A percentile compares a stretch with the other conserved stretches of the same genome.
Evolutionary conservation across 139 green algal species (phyloP).

Genomic region (Desmodesmus armatus): DNA sequence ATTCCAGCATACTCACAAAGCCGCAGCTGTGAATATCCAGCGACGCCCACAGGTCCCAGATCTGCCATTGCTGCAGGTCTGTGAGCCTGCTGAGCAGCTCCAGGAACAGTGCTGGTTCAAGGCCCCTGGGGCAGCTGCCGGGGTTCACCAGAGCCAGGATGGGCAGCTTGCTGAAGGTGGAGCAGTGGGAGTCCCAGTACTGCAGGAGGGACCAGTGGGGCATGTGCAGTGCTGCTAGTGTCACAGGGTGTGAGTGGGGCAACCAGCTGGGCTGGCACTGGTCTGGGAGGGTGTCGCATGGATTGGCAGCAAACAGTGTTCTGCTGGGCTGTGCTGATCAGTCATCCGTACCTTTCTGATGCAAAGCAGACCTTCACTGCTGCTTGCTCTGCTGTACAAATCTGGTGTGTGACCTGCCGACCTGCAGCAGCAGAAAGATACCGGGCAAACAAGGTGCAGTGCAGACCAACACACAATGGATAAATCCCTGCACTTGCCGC

Average conservation of each 20-base stretch:
- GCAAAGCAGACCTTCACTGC: slow-evolving; percentile 24
- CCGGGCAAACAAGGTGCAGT: too few species aligned
- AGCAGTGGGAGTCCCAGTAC: slow-evolving; percentile 44
- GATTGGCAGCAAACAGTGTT: too few species aligned
- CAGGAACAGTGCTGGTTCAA: slow-evolving; percentile 15
- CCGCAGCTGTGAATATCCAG: slow-evolving; percentile 30
- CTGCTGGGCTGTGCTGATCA: not conserved
- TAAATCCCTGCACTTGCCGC: too few species aligned
- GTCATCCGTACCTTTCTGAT: slow-evolving; percentile 16
- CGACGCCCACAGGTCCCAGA: slow-evolving; percentile 31
- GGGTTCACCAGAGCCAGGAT: slow-evolving; percentile 18
- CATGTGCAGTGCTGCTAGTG: not conserved
- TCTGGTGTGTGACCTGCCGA: too few species aligned
- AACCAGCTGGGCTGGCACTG: not conserved
- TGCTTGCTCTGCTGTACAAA: slow-evolving; percentile 2
- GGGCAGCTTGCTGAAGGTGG: slow-evolving; percentile 18
- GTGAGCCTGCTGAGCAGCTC: slow-evolving; percentile 25
- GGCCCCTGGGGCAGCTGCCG: slow-evolving; percentile 31
- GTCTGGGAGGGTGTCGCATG: too few species aligned
- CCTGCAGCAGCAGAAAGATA: too few species aligned
- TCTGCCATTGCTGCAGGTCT: slow-evolving; percentile 27
- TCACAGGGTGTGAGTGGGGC: not conserved
- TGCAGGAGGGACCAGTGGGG: not conserved
- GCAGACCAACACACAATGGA: too few species aligned
- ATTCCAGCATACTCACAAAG: slow-evolving; percentile 16